Evolutionary conservation across 1,284 basidiomycete genomes (phyloP).

Genomic region (Neotropicomus parvogracilis): DNA sequence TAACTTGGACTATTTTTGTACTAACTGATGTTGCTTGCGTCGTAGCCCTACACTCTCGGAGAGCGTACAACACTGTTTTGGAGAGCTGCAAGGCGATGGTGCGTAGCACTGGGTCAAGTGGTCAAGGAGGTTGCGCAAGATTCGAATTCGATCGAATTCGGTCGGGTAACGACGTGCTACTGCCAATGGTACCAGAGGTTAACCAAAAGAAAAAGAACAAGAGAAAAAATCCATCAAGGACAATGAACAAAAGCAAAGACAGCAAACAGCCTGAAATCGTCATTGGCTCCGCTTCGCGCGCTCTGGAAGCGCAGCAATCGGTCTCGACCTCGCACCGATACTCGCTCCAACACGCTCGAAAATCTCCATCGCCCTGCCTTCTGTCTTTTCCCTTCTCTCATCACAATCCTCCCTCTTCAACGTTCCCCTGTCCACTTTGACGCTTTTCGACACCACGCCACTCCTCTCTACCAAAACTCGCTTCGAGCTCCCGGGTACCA

Average conservation of each 20-base stretch:
- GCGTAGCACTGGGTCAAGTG: too few relatives aligned
- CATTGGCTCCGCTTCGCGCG: conserved; percentile 29
- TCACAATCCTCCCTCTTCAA: not conserved
- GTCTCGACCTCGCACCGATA: conserved; percentile 20
- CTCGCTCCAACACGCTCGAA: conserved; percentile 2
- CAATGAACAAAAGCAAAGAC: not conserved
- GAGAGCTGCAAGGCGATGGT: too few relatives aligned
- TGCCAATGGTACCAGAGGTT: not conserved
- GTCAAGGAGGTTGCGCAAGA: too few relatives aligned
- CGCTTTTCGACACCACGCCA: conserved; percentile 23
- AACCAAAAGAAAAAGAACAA: not conserved
- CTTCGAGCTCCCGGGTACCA: conserved; percentile 58
- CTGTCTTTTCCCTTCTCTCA: not conserved
- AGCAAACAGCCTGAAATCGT: not conserved
- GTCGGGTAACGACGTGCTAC: not conserved
- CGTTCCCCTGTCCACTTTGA: conserved; percentile 8
- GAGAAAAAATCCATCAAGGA: conserved; percentile 1
- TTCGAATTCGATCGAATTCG: too few relatives aligned
- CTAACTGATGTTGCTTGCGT: too few relatives aligned
- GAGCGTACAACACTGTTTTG: too few relatives aligned
- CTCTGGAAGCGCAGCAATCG: conserved; percentile 33
- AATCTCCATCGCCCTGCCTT: not conserved
- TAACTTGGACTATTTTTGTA: too few relatives aligned
- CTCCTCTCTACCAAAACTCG: conserved; percentile 40
- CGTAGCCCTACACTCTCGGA: too few relatives aligned